Conservation (phyloP, 2,329 filamentous ascomycete species). For the Trichoderma semiorbis region DNA sequence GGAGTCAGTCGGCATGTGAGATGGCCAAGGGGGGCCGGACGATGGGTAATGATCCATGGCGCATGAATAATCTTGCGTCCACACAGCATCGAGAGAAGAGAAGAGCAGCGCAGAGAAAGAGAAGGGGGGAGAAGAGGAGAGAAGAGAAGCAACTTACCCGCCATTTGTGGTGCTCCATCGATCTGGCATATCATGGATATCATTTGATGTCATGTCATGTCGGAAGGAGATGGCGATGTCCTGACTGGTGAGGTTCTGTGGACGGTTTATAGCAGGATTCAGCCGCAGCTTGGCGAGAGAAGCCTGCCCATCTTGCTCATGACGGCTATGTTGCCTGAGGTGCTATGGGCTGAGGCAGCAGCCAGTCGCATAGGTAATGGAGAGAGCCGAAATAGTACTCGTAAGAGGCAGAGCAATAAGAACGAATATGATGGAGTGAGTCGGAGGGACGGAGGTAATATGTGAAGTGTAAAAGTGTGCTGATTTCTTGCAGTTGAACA, state of each 20-base stretch:
- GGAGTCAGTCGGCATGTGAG: slow-evolving; percentile 3
- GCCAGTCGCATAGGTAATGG: neutral
- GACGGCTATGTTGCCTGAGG: neutral
- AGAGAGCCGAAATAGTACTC: neutral
- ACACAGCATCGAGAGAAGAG: neutral
- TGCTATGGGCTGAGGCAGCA: neutral
- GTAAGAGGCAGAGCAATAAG: neutral
- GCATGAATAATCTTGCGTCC: neutral
- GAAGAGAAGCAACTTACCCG: neutral
- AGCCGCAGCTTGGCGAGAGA: neutral
- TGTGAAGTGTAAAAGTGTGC: neutral
- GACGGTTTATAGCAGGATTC: neutral
- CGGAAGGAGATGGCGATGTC: neutral
- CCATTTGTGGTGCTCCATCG: neutral
- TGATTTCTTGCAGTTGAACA: neutral
- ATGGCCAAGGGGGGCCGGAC: neutral
- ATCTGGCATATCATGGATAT: neutral
- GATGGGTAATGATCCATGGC: neutral
- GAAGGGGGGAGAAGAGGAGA: neutral
- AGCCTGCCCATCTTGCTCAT: neutral
- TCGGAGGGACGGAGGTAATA: neutral
- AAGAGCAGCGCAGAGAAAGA: neutral
- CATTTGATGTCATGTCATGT: neutral
- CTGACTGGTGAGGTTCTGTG: neutral
- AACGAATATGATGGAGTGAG: neutral